A percentile compares a stretch with the other conserved stretches of the same genome.
Conservation (phyloP, 2,329 filamentous ascomycete genomes). For the Penicillium sp. region DNA sequence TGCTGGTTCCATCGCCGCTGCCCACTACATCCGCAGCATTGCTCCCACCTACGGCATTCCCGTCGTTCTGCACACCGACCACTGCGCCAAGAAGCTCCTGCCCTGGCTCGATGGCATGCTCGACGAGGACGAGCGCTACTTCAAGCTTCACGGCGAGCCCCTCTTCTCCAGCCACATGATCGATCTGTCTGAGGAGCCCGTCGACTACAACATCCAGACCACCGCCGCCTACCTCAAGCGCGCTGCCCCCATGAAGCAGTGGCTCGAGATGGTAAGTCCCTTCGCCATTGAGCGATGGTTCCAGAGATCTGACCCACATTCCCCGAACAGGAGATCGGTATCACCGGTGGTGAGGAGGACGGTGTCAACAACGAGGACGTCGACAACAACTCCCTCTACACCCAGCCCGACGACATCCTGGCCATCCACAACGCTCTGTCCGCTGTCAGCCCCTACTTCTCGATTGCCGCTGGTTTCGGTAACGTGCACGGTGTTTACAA, state of each 20-base stretch:
- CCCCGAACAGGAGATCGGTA: conserved; percentile 66
- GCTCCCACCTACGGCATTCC: conserved; percentile 85
- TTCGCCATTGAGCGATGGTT: neutral
- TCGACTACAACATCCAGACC: conserved; percentile 87
- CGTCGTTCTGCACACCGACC: conserved; percentile 93
- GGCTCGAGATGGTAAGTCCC: conserved; percentile 84
- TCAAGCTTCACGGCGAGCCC: conserved; percentile 88
- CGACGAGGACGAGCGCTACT: conserved; percentile 89
- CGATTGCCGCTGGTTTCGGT: conserved; percentile 95
- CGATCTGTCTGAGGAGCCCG: conserved; percentile 87
- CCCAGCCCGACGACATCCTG: conserved; percentile 94
- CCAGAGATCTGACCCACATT: neutral
- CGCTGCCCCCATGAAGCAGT: conserved; percentile 94
- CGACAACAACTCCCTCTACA: conserved; percentile 96
- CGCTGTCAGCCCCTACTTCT: conserved; percentile 92
- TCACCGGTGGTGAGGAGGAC: conserved; percentile 96
- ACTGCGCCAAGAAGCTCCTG: conserved; percentile 99
- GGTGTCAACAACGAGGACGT: conserved; percentile 98
- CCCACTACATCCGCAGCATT: conserved; percentile 87
- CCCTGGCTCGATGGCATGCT: conserved; percentile 97
- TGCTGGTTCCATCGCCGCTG: conserved; percentile 79
- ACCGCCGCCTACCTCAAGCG: conserved; percentile 93
- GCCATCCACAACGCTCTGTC: conserved; percentile 83
- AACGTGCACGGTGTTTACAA: conserved; percentile 99
- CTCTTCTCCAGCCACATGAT: conserved; percentile 99